These are phyloP conservation scores for Colletotrichum cordylinicola DNA, from an alignment of 2,329 filamentous ascomycete genomes.

Conservation along the genomic window DNA sequence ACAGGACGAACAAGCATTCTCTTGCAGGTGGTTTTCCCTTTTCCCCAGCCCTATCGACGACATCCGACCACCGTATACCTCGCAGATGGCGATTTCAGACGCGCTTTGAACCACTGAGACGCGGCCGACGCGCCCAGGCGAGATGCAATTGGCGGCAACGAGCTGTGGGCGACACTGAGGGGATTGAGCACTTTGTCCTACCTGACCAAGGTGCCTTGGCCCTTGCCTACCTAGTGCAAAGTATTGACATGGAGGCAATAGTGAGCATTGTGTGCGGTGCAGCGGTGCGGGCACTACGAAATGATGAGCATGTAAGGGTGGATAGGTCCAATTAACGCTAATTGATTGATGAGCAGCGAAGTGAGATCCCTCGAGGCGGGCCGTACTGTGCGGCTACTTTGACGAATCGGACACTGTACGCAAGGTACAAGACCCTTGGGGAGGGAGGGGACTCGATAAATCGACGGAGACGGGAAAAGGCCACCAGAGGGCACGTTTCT, in stretches of 20 bases:
- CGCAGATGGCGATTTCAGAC: neutral
- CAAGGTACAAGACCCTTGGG: neutral
- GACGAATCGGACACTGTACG: neutral
- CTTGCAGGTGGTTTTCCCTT: neutral
- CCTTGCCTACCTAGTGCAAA: neutral
- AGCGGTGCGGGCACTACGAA: neutral
- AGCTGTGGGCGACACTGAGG: neutral
- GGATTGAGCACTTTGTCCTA: neutral
- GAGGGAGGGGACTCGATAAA: neutral
- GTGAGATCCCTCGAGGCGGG: neutral
- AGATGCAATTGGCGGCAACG: neutral
- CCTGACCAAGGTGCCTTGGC: neutral
- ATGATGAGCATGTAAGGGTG: neutral
- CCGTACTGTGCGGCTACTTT: neutral
- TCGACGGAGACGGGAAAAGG: neutral
- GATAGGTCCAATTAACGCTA: neutral
- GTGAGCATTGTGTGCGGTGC: neutral
- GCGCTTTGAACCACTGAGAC: neutral
- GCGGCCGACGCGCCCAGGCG: neutral
- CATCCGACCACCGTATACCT: neutral
- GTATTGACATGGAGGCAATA: neutral
- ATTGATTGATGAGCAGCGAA: neutral
- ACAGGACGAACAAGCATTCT: constrained; percentile 6
- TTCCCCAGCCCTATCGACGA: neutral
- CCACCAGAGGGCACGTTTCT: neutral